phyloP scores from a whole-genome alignment of 768 basidiomycete genomes.

The Candolleomyces aberdarensis region DNA sequence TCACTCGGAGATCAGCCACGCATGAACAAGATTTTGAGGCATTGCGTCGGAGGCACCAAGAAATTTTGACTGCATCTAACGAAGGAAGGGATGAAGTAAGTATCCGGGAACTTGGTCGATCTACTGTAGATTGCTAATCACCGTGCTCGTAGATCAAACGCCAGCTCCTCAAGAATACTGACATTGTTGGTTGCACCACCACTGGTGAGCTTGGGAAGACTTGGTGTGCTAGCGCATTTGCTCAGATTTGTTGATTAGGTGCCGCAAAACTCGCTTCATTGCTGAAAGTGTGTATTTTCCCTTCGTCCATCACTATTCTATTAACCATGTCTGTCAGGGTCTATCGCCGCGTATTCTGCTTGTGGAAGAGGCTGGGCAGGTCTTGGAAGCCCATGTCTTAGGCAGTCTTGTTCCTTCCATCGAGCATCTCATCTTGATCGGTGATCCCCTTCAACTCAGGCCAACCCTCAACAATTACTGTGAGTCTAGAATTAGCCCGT shows the following conservation, averaged over 20 bases:
- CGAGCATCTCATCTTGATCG: constrained; percentile 76
- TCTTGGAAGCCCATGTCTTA: constrained; percentile 74
- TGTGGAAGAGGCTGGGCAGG: constrained; percentile 82
- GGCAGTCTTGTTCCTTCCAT: constrained; percentile 61
- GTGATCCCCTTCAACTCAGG: constrained; percentile 74
- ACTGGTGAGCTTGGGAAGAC: constrained; percentile 43
- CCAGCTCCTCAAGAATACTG: constrained; percentile 46
- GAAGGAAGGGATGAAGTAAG: constrained; percentile 56
- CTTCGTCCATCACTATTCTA: neutral
- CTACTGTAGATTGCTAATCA: neutral
- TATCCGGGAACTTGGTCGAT: neutral
- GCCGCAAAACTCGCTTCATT: constrained; percentile 65
- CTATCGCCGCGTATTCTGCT: constrained; percentile 59
- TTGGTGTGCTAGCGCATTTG: neutral
- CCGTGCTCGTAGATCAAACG: constrained; percentile 46
- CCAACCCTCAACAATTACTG: constrained; percentile 51
- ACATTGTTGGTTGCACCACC: constrained; percentile 76
- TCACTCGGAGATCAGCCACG: constrained; percentile 20
- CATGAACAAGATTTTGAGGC: constrained; percentile 40
- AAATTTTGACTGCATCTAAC: constrained; percentile 35
- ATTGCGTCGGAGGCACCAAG: constrained; percentile 26
- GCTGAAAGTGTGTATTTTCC: constrained; percentile 40
- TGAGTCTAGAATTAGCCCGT: neutral
- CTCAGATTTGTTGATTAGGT: constrained; percentile 32
- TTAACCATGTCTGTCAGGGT: constrained; percentile 34